Evolutionary conservation across 352 stramenopile genomes (phyloP), one percentile per base, ranked within the genome.

Genomic region (Blastocystis sp.): DNA sequence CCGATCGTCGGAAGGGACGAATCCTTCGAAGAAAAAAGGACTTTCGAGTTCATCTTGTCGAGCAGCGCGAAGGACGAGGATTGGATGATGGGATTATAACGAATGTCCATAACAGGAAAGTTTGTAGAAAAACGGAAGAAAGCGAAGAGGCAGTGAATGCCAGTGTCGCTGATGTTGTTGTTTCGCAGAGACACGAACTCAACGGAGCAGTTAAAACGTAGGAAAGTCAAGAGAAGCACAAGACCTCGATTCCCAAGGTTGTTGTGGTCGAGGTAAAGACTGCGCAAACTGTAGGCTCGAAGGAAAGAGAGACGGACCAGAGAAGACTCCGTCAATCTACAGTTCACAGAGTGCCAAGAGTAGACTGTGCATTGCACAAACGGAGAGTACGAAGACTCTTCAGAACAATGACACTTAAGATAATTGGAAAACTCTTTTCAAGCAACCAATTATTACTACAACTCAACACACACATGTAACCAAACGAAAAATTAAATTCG

Each of bases 401-500:
- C n/a, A 26, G n/a, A 47, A 62, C n/a, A 29, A 64, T 29, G 34
- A 43, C n/a, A 64, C 9, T 26, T n/a, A 15, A 41, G 64, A 80
- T 45, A n/a, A 64, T n/a, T 37, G 37, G 50, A 64, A 63, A 34
- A 41, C 18, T 45, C 47, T 80, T 41, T 29, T 80, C 41, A 23
- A 80, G 26, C n/a, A 80, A 62, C 50, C 70, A 62, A 39, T 80
- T 80, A 41, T 80, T 61, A 7, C 70, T 80, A 80, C 18, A n/a
- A 8, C 23, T 80, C 1, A 80, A 63, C n/a, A 8, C 20, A 43
- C 9, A 45, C 7, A 43, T 8, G 0, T 34, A 39, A 0, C 3
- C 15, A 4, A 66, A 80, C 70, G 70, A 80, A 26, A 63, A 34
- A 20, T 61, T 47, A 20, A 80, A 11, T 39, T 80, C 70, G n/a